Base-by-base conservation (phyloP, 2,329 filamentous ascomycete species). In the Colletotrichum godetiae region DNA sequence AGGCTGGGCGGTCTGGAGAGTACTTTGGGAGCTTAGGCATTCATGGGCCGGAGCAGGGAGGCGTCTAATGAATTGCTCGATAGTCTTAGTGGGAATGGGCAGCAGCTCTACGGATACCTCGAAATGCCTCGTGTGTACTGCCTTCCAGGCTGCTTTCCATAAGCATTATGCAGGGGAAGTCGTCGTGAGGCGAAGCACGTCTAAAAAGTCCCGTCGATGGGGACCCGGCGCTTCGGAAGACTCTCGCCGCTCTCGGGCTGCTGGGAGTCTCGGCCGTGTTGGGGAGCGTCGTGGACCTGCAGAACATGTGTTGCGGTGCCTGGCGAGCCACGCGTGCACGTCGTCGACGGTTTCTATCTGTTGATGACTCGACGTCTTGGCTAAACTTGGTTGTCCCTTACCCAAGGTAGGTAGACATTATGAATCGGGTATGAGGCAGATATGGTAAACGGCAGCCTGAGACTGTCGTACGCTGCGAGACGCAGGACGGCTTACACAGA, bases 261-360 rank as follows among this genome's bases (percentile, higher is more conserved):
- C 27, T 29, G 27, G 27, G 27, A 29, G 27, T 29, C 27, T 29
- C 27, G 27, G 27, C 27, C 31, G 6, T 24, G 37, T 1, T 29
- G 12, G 59, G 29, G 27, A 13, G 37, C 27, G 29, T 62, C 59
- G 35, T 49, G 42, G 59, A 49, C 59, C 24, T 22, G 49, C 49
- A 65, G 19, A 33, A 37, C 42, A 52, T 55, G 27, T 64, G 59
- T 13, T 22, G 57, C 19, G 57, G 33, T 63, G 67, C 35, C 59
- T 68, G 52, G 46, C n/a, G 58, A 70, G 67, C 67, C 61, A 53
- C 60, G 42, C 42, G 60, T 55, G 42, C 6, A 46, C 46, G 46
- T 56, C 24, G 46, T 53, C 31, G 27, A 27, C n/a, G 37, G 3
- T 29, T 10, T 27, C 35, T 35, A 13, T 5, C 42, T 15, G 37